These are phyloP conservation scores for Fusarium sp. DNA, from an alignment of 2,329 filamentous ascomycete species.

Conservation along the genomic window DNA sequence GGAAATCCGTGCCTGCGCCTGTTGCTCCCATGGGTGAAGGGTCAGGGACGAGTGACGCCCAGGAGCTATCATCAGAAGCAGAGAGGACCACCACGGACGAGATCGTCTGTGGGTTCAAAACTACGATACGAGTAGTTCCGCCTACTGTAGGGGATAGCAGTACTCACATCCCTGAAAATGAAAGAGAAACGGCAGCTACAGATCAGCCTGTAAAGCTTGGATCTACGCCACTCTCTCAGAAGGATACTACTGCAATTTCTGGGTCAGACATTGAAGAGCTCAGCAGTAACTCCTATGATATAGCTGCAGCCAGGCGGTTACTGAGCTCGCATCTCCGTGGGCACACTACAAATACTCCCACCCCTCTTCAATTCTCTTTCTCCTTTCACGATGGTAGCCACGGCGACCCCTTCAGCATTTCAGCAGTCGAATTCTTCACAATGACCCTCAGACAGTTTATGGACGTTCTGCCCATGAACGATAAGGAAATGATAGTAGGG, in stretches of 20 bases:
- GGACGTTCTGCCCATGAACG: slow-evolving; percentile 1
- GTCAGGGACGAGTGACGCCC: background rate
- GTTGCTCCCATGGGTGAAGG: background rate
- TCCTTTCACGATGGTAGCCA: background rate
- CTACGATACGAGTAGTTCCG: background rate
- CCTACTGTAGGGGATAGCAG: background rate
- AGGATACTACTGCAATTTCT: background rate
- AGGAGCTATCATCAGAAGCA: background rate
- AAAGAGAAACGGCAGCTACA: background rate
- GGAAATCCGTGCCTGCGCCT: background rate
- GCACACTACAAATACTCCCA: background rate
- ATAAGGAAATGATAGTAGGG: slow-evolving; percentile 13
- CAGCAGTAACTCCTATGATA: background rate
- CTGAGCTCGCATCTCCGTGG: background rate
- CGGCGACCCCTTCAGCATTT: background rate
- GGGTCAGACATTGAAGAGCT: background rate
- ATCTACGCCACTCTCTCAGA: background rate
- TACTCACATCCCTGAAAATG: background rate
- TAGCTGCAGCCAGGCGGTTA: background rate
- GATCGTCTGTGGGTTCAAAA: background rate
- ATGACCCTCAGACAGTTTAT: slow-evolving; percentile 16
- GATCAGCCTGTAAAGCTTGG: background rate
- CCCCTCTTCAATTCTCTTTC: slow-evolving; percentile 5
- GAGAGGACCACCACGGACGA: background rate
- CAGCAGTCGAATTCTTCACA: background rate